Evolutionary conservation across 148 eudicot genomes (phyloP), one percentile per base, ranked within the genome.

Genomic region (Rhododendron williamsianum): DNA sequence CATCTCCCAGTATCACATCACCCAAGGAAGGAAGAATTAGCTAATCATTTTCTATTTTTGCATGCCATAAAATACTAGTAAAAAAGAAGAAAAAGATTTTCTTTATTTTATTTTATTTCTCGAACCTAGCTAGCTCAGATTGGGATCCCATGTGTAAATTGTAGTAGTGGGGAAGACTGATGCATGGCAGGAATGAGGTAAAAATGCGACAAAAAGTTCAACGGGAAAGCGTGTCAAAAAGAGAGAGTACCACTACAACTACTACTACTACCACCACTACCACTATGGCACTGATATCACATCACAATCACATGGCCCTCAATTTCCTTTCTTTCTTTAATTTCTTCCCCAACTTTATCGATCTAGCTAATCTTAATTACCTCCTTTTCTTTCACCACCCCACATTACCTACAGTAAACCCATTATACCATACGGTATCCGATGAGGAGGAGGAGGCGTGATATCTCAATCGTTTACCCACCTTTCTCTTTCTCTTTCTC

Each of bases 301-400:
- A 15, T 33, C 43, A 74, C 21, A 74, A 74, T 76, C 80, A 76
- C 80, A 43, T 76, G 80, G 27, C 80, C 80, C 51, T 43, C 80
- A 76, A 38, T 58, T 58, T 54, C 0, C 25, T 23, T 76, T 41
- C 25, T 23, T 76, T 41, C 76, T 71, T 15, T 9, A 33, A 21
- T 15, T 46, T 46, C 49, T 46, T 46, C 27, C 73, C 35, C 65
- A 58, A 25, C 73, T 67, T 67, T 67, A 63, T 63, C 71, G 9
- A 60, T 60, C 69, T 8, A 33, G 2, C 30, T 30, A 60, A 52
- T 52, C 18, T 60, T 8, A 8, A 25, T 10, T 69, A 10, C 11
- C 33, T 6, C 25, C 27, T 63, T 63, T n/a, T 3, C 16, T 30
- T 69, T 71, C 76, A 33, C 76, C 76, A 30, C 7, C 41, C 16